A percentile compares a stretch with the other conserved stretches of the same genome.
Conservation (phyloP, 371 early-diverging fungal genomes). For the Parasitella parasitica region DNA sequence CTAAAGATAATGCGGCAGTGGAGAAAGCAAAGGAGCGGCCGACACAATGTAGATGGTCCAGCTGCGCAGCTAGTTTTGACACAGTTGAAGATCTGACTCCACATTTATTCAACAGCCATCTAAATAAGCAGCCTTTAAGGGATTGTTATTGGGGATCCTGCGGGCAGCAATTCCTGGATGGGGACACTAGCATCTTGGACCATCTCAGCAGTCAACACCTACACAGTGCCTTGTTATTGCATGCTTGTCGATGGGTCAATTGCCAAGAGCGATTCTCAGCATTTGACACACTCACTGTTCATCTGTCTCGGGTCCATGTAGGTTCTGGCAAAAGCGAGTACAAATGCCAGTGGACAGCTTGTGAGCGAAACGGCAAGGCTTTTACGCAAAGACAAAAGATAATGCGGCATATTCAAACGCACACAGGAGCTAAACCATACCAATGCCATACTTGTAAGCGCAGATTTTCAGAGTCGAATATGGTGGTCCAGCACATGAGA, state of each 20-base stretch:
- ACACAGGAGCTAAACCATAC: slow-evolving; percentile 85
- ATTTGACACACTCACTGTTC: slow-evolving; percentile 69
- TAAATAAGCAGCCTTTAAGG: slow-evolving; percentile 42
- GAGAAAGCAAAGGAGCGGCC: not conserved
- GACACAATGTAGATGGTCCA: slow-evolving; percentile 73
- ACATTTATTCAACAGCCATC: slow-evolving; percentile 77
- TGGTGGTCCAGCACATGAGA: slow-evolving; percentile 82
- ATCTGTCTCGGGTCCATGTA: slow-evolving; percentile 76
- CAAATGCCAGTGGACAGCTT: slow-evolving; percentile 79
- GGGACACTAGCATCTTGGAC: slow-evolving; percentile 28
- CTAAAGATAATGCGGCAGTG: not conserved
- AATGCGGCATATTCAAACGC: slow-evolving; percentile 86
- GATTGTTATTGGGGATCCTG: slow-evolving; percentile 83
- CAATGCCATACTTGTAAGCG: slow-evolving; percentile 76
- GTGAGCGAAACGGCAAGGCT: slow-evolving; percentile 65
- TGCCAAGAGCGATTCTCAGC: slow-evolving; percentile 56
- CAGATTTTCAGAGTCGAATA: slow-evolving; percentile 80
- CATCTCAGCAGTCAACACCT: slow-evolving; percentile 68
- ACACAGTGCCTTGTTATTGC: slow-evolving; percentile 25
- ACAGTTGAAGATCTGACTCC: slow-evolving; percentile 77
- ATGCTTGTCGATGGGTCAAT: slow-evolving; percentile 63
- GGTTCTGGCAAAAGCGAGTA: slow-evolving; percentile 72
- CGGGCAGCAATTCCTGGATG: slow-evolving; percentile 48
- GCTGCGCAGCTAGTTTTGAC: slow-evolving; percentile 74
- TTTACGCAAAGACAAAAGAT: slow-evolving; percentile 81